Base-by-base conservation (phyloP, 1,284 basidiomycete species). In the Butyriboletus appendiculatus region DNA sequence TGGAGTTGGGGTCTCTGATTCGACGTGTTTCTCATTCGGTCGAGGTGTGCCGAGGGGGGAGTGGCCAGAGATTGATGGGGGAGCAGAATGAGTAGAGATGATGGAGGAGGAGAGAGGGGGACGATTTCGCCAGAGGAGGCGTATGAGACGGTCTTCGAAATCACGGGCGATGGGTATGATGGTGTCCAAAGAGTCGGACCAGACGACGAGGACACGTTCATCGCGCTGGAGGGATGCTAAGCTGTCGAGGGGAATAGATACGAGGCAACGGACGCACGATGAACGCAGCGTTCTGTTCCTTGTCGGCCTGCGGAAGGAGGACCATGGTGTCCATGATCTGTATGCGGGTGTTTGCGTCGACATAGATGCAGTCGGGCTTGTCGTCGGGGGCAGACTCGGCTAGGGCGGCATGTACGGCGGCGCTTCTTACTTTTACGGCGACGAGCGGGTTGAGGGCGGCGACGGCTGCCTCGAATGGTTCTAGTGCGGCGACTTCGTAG, bases 281-380 rank as follows among this genome's bases (percentile, higher is more conserved):
- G 65, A 94, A 94, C 12, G 90, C 90, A 16, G 88, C 92, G 60
- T 85, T 86, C 66, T 94, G 91, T 58, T 92, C 89, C 73, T 90
- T 91, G 64, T 92, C 84, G 6, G 90, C 92, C 38, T 81, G 77
- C 5, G 86, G 86, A 32, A 94, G 81, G 59, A 84, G 77, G 50
- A 81, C 75, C 71, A 92, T 85, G 46, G 80, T 81, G 58, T 87
- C 81, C 46, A 90, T 65, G 57, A 90, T 77, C 65, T 90, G 87
- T 48, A 90, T 88, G 57, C 86, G 81, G 5, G 86, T 89, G 61
- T 85, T 81, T 34, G 76, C 71, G 66, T 89, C 86, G 62, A 90
- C 80, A 66, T 84, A 86, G 57, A 89, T 78, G 48, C 65, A 64
- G 30, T 70, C 68, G 0, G 77, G 80, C 58, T 73, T 71, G 43